Conservation (phyloP, 306 rosid species). For the Pyrus betulifolia region DNA sequence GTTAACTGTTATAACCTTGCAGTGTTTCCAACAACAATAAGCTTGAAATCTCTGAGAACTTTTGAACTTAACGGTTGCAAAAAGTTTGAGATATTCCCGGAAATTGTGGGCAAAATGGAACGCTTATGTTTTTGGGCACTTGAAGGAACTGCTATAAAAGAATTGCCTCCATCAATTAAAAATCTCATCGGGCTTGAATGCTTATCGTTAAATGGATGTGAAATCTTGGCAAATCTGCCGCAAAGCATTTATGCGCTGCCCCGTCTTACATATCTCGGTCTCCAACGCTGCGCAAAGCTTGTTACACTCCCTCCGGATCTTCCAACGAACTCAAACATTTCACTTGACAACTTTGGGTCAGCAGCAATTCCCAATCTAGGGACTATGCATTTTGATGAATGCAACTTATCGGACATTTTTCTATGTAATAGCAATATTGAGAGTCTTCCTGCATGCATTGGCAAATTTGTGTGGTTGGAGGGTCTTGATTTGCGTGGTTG, state of each 20-base stretch:
- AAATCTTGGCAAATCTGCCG: background rate
- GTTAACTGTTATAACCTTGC: rapidly evolving
- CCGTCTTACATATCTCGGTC: rapidly evolving
- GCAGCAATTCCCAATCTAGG: background rate
- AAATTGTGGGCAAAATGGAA: background rate
- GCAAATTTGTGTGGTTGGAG: background rate
- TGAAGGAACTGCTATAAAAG: too few species aligned
- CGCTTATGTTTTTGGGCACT: rapidly evolving
- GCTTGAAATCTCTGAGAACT: background rate
- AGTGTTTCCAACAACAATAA: background rate
- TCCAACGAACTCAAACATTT: background rate
- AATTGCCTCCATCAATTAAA: background rate
- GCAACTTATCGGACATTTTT: background rate
- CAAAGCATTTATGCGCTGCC: background rate
- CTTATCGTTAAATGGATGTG: rapidly evolving
- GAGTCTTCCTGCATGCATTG: background rate
- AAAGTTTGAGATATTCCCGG: background rate
- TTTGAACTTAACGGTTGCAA: background rate
- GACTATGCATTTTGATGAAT: rapidly evolving
- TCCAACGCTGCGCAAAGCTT: background rate
- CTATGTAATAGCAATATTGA: background rate
- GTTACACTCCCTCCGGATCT: background rate
- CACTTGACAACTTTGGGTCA: background rate
- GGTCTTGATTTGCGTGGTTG: background rate
- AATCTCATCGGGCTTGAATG: background rate